Percentiles rank a stretch among this genome's conserved stretches.
phyloP scores from a whole-genome alignment of 176 grass and related monocot genomes.

The Zoysia japonica region DNA sequence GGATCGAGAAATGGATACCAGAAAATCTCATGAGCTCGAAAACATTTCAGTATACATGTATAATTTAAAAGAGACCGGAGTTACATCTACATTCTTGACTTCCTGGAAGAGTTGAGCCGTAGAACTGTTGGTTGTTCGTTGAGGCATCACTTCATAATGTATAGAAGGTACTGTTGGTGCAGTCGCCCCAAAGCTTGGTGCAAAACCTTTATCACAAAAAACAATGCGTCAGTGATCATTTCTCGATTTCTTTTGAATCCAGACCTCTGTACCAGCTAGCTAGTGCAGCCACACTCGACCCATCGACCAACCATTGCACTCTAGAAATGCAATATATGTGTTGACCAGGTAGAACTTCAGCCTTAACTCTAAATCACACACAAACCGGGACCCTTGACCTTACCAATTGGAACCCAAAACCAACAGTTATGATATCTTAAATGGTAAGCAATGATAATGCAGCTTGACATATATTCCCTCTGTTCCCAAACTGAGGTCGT shows the following conservation, averaged over 20 bases:
- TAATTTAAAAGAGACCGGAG: not conserved
- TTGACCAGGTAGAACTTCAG: too few species aligned
- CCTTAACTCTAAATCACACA: too few species aligned
- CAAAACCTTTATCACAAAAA: constrained; percentile 31
- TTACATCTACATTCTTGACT: constrained; percentile 48
- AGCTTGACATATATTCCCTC: too few species aligned
- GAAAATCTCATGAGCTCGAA: not conserved
- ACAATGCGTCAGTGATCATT: not conserved
- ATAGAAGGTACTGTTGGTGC: constrained; percentile 13
- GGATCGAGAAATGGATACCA: constrained; percentile 25
- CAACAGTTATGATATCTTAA: not conserved
- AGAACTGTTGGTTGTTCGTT: constrained; percentile 15
- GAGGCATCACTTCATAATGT: constrained; percentile 38
- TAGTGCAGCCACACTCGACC: too few species aligned
- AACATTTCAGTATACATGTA: not conserved
- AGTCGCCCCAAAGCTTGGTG: constrained; percentile 13
- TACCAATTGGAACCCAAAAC: not conserved
- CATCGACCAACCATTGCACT: too few species aligned
- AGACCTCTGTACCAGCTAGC: too few species aligned
- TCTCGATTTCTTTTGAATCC: not conserved
- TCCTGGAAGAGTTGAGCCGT: constrained; percentile 21
- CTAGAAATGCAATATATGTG: too few species aligned
- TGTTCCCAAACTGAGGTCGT: too few species aligned
- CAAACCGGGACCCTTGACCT: not conserved
- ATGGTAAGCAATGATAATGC: not conserved